phyloP scores from a whole-genome alignment of 169 alveolate species.

The Blepharisma undulans region DNA sequence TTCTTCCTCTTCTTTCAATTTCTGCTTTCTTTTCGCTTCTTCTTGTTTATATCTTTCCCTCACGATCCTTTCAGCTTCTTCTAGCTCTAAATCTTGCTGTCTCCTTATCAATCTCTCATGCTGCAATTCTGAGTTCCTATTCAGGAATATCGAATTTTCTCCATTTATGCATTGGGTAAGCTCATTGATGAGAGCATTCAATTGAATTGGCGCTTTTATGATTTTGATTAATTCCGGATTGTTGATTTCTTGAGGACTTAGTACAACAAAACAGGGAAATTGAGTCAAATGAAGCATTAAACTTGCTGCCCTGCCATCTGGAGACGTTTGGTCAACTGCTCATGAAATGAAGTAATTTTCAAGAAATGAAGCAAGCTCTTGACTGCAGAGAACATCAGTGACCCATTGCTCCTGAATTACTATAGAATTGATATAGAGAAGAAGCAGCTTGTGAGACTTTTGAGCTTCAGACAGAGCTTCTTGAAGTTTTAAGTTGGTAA shows the following conservation, averaged over 20 bases:
- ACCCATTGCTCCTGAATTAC: not conserved
- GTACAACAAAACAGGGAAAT: not conserved
- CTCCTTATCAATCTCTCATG: not conserved
- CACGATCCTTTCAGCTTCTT: not conserved
- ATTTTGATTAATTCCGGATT: not conserved
- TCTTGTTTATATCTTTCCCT: not conserved
- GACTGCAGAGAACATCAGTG: not conserved
- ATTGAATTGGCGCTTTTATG: not conserved
- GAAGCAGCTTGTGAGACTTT: not conserved
- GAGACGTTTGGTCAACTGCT: not conserved
- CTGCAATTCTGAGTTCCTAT: not conserved
- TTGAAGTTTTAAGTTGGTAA: not conserved
- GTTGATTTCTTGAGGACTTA: not conserved
- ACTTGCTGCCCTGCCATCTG: not conserved
- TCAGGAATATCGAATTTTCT: not conserved
- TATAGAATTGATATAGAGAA: not conserved
- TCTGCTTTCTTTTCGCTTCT: not conserved
- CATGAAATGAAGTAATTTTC: not conserved
- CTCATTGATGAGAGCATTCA: not conserved
- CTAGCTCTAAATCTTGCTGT: not conserved
- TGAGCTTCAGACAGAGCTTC: not conserved
- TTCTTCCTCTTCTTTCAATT: conserved; percentile 2
- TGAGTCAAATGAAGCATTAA: not conserved
- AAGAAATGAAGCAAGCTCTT: not conserved
- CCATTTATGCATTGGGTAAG: not conserved